phyloP scores from a whole-genome alignment of 2,329 filamentous ascomycete species.

The Lithohypha guttulata region DNA sequence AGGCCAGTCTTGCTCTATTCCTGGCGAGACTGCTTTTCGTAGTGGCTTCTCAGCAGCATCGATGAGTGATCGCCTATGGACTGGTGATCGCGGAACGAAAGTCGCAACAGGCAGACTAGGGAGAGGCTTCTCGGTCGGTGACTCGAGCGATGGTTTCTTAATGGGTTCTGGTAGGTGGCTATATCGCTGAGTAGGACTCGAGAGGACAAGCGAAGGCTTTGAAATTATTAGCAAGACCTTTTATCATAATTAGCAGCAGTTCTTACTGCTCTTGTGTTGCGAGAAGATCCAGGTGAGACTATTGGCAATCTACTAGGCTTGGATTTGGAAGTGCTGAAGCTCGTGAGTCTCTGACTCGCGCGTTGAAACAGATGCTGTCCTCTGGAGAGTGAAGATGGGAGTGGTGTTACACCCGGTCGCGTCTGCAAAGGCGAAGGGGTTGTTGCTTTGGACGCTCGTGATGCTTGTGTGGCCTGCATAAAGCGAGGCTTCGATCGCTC shows the following conservation, averaged over 20 bases:
- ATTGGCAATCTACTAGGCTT: background rate
- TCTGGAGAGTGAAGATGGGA: background rate
- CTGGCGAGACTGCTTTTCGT: conserved; percentile 18
- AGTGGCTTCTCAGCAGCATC: conserved; percentile 24
- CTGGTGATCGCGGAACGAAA: conserved; percentile 16
- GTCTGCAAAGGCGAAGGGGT: background rate
- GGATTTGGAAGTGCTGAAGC: conserved; percentile 4
- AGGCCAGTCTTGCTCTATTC: conserved; percentile 24
- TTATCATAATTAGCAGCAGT: background rate
- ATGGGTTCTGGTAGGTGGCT: conserved; percentile 2
- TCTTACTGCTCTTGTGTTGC: background rate
- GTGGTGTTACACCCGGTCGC: background rate
- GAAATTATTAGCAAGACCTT: background rate
- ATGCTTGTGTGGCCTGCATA: conserved; percentile 8
- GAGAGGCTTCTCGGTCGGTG: conserved; percentile 23
- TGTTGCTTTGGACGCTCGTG: background rate
- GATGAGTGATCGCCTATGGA: conserved; percentile 21
- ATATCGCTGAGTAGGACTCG: background rate
- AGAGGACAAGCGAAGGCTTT: conserved; percentile 3
- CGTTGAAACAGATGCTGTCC: conserved; percentile 7
- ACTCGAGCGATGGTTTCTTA: conserved; percentile 2
- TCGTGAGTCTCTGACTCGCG: conserved; percentile 1
- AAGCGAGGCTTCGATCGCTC: conserved; percentile 3
- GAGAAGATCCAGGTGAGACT: background rate
- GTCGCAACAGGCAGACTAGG: conserved; percentile 24